phyloP scores from a whole-genome alignment of 2,329 filamentous ascomycete genomes.

The Neopestalotiopsis sp. region DNA sequence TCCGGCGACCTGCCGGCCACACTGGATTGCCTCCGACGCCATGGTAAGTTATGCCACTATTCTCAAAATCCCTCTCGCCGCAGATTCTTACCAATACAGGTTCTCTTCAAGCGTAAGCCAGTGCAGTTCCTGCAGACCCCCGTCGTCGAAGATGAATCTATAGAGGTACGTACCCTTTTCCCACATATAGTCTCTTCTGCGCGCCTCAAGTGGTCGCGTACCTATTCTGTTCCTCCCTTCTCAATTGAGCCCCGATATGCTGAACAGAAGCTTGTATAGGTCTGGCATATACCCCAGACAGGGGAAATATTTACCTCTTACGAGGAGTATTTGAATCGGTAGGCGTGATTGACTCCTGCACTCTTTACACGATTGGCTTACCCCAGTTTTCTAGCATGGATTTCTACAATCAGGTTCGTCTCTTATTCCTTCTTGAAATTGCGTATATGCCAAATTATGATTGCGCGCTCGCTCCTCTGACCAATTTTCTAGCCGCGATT shows the following conservation, averaged over 20 bases:
- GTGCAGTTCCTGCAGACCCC: slow-evolving; percentile 80
- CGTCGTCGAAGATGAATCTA: slow-evolving; percentile 77
- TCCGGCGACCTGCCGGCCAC: slow-evolving; percentile 15
- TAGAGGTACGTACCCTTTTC: slow-evolving; percentile 67
- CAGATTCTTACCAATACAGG: slow-evolving; percentile 57
- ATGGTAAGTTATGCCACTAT: slow-evolving; percentile 40
- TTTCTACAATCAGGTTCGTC: slow-evolving; percentile 85
- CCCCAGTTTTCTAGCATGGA: slow-evolving; percentile 69
- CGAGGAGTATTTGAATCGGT: slow-evolving; percentile 86
- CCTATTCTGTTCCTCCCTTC: background rate
- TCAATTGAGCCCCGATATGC: slow-evolving; percentile 12
- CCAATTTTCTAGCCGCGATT: slow-evolving; percentile 71
- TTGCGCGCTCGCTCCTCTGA: slow-evolving; percentile 15
- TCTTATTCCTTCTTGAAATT: background rate
- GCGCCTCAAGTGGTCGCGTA: slow-evolving; percentile 21
- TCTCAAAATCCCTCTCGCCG: slow-evolving; percentile 22
- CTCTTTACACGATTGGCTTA: slow-evolving; percentile 33
- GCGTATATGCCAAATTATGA: background rate
- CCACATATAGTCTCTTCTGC: slow-evolving; percentile 19
- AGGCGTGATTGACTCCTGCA: slow-evolving; percentile 40
- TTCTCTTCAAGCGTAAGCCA: slow-evolving; percentile 94
- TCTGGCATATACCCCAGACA: slow-evolving; percentile 91
- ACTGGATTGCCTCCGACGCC: slow-evolving; percentile 23
- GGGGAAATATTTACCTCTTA: slow-evolving; percentile 90
- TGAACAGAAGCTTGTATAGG: slow-evolving; percentile 55